phyloP scores from a whole-genome alignment of 2,329 filamentous ascomycete species.

The Aspergillus glaucus region DNA sequence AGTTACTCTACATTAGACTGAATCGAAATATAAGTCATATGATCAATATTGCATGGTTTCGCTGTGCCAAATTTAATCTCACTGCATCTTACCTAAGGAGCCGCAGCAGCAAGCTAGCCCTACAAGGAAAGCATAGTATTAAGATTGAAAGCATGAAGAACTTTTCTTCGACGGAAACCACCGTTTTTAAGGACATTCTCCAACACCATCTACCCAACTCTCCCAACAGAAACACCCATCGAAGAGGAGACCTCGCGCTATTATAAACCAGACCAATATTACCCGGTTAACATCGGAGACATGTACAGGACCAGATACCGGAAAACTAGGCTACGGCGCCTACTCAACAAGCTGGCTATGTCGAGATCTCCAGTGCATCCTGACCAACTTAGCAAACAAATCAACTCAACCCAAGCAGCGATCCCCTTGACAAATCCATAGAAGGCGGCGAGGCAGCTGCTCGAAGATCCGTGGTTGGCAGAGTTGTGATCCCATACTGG shows the following conservation, averaged over 20 bases:
- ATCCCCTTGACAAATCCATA: conserved; percentile 4
- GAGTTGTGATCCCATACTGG: too few relatives aligned
- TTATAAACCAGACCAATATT: conserved; percentile 32
- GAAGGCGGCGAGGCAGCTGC: conserved; percentile 30
- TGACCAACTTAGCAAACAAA: not conserved
- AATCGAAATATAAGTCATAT: too few relatives aligned
- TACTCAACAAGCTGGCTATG: conserved; percentile 42
- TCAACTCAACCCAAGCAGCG: not conserved
- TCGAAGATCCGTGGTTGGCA: conserved; percentile 27
- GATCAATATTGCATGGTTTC: too few relatives aligned
- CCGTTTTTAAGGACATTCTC: not conserved
- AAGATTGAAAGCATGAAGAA: not conserved
- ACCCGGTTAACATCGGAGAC: conserved; percentile 35
- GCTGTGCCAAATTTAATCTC: too few relatives aligned
- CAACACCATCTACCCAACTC: not conserved
- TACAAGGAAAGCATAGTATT: too few relatives aligned
- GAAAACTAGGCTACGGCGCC: conserved; percentile 39
- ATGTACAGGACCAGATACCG: conserved; percentile 31
- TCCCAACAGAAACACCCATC: conserved; percentile 10
- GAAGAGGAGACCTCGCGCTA: conserved; percentile 36
- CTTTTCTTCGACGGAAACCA: not conserved
- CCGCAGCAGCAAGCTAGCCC: too few relatives aligned
- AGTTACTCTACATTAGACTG: too few relatives aligned
- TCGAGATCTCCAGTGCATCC: conserved; percentile 26
- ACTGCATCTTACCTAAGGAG: too few relatives aligned